These are phyloP conservation scores for Apiospora kogelbergensis DNA, from an alignment of 2,329 filamentous ascomycete genomes.

Conservation along the genomic window DNA sequence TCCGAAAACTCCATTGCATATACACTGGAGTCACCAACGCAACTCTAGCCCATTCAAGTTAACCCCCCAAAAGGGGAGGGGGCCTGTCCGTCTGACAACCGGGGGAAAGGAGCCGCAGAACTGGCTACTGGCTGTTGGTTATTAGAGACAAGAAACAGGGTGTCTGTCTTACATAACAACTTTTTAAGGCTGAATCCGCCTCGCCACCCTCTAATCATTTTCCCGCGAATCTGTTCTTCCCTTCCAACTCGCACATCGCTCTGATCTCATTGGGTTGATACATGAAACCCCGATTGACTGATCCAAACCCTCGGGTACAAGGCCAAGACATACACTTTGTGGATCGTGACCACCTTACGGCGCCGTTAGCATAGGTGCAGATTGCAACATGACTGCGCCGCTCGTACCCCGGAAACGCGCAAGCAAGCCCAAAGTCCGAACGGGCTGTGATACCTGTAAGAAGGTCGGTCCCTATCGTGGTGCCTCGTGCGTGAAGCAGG, in stretches of 20 bases:
- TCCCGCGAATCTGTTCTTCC: background rate
- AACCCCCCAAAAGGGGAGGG: background rate
- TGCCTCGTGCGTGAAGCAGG: background rate
- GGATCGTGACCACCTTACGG: background rate
- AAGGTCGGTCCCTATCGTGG: constrained; percentile 3
- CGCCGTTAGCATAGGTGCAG: background rate
- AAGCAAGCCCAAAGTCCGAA: constrained; percentile 10
- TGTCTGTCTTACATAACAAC: background rate
- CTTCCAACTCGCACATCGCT: background rate
- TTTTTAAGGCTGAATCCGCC: background rate
- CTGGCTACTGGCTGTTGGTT: background rate
- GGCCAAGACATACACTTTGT: background rate
- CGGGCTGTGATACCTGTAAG: constrained; percentile 9
- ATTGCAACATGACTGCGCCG: constrained; percentile 5
- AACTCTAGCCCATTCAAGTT: background rate
- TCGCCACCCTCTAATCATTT: background rate
- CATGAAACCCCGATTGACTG: background rate
- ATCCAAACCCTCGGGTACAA: background rate
- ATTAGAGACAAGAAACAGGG: background rate
- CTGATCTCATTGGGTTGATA: constrained; percentile 2
- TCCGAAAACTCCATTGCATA: background rate
- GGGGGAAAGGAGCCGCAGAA: background rate
- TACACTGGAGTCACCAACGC: background rate
- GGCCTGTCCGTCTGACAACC: background rate
- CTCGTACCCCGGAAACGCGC: constrained; percentile 7